These are phyloP conservation scores for Nicotiana paniculata DNA, from an alignment of 257 asterid species.

Conservation along the genomic window DNA sequence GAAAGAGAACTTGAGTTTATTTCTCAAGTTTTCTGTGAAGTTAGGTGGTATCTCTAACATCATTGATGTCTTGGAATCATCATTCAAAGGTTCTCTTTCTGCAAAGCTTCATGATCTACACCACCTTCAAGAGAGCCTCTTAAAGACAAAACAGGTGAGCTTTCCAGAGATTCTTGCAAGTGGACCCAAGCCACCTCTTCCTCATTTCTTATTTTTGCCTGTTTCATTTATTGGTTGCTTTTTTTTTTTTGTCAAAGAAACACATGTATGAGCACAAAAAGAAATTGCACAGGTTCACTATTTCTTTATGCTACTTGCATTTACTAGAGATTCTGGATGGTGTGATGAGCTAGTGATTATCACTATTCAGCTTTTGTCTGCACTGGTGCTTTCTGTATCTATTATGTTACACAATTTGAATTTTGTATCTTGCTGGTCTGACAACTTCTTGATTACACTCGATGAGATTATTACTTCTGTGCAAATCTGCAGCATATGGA, in stretches of 20 bases:
- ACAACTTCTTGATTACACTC: not conserved
- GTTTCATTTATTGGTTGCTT: not conserved
- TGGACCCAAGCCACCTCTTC: not conserved
- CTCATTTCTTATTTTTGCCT: not conserved
- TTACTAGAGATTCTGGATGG: not conserved
- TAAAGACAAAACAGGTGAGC: slow-evolving; percentile 87
- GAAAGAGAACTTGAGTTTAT: slow-evolving; percentile 37
- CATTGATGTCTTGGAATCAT: slow-evolving; percentile 82
- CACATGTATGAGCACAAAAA: not conserved
- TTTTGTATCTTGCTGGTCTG: not conserved
- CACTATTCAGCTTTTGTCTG: not conserved
- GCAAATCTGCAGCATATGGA: slow-evolving; percentile 68
- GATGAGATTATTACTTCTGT: not conserved
- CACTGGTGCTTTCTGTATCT: not conserved
- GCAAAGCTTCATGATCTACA: slow-evolving; percentile 66
- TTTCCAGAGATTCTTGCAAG: slow-evolving; percentile 11
- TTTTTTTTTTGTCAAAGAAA: not conserved
- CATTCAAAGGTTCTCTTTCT: slow-evolving; percentile 68
- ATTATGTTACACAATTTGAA: not conserved
- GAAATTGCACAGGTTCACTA: not conserved
- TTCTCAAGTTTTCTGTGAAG: slow-evolving; percentile 69
- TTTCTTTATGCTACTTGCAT: not conserved
- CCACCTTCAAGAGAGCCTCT: slow-evolving; percentile 69
- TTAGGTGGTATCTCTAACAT: slow-evolving; percentile 60
- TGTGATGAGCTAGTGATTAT: slow-evolving; percentile 1